Evolutionary conservation across 257 asterid genomes (phyloP), one percentile per base, ranked within the genome.

Genomic region (Solanum dulcamara): DNA sequence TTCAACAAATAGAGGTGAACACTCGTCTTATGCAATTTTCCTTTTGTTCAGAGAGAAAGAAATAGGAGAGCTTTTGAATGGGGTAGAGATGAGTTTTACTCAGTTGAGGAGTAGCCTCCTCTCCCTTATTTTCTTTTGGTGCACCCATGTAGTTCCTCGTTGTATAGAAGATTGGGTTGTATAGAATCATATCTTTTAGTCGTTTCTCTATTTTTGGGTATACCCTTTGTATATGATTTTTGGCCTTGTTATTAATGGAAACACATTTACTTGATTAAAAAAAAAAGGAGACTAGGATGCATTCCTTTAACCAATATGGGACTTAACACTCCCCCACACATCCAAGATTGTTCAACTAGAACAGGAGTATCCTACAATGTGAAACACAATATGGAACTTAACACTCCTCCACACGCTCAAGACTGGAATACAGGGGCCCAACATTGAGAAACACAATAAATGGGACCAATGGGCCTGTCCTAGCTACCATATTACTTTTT

Each of bases 1-100:
- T 94, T 86, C 98, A 92, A 84, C 99, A 95, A 82, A 96, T 96
- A 89, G 99, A 96, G 93, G 98, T 96, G 88, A 92, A 90, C 84
- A 66, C 38, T 83, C 83, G 33, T 71, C 46, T 57, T n/a, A 10
- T 48, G 10, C 83, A 79, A 75, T 42, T 24, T 75, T 15, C 13
- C 42, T 79, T 53, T 10, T 57, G 66, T 57, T 14, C 66, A 57
- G 7, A 57, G 60, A 53, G 15, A 53, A 53, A n/a, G 66, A n/a
- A 57, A 57, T n/a, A n/a, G 30, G 66, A n/a, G 30, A 57, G 15
- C 30, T 22, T 26, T n/a, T 57, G 28, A 57, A 57, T 30, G 30
- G 66, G 28, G 30, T 57, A 57, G 66, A 22, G 30, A 57, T 57
- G 28, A 57, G 66, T 57, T 57, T n/a, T 57, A 57, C 66, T 57